Base-by-base conservation (phyloP, 2,329 filamentous ascomycete species). In the Aquanectria penicillioides region DNA sequence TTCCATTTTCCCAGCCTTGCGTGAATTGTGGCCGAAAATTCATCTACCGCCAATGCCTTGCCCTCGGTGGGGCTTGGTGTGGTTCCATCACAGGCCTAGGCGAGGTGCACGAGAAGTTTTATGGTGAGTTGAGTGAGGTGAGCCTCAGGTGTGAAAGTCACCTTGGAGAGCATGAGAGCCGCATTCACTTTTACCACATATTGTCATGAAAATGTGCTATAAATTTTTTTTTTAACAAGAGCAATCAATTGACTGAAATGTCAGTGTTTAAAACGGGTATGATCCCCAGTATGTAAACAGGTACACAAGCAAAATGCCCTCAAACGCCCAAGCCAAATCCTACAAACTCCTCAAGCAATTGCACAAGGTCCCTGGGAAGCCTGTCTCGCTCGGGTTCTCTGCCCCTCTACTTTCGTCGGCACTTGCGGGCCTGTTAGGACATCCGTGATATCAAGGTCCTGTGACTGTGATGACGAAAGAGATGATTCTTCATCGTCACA, bases 271-370 rank as follows among this genome's bases (percentile, higher is more conserved):
- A 59, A 66, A 66, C 64, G 71, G 71, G 70, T 71, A 73, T 71
- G 70, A 65, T 64, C 64, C 69, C 69, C 66, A 67, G 62, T 69
- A 67, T 68, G 67, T 64, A 69, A 66, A 71, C 67, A 67, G 60
- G 57, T 73, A 70, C 67, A 67, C 62, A 74, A 72, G 64, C 65
- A 69, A 68, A 70, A 72, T 73, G 67, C 71, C 73, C 68, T 67
- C 60, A 65, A 75, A 75, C 73, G 73, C 73, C 73, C 63, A 70
- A 70, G 66, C 70, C 70, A 65, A 63, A 67, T 71, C 69, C 70
- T 72, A 68, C 73, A 71, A 71, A 73, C 69, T 71, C 70, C 70
- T 70, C 65, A 72, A 72, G 62, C 62, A 69, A 65, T 71, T 58
- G 66, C 71, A 66, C 68, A 71, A 63, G 68, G 59, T 55, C 58